Base-by-base conservation (phyloP, 768 basidiomycete species). In the Boletus fagicola region DNA sequence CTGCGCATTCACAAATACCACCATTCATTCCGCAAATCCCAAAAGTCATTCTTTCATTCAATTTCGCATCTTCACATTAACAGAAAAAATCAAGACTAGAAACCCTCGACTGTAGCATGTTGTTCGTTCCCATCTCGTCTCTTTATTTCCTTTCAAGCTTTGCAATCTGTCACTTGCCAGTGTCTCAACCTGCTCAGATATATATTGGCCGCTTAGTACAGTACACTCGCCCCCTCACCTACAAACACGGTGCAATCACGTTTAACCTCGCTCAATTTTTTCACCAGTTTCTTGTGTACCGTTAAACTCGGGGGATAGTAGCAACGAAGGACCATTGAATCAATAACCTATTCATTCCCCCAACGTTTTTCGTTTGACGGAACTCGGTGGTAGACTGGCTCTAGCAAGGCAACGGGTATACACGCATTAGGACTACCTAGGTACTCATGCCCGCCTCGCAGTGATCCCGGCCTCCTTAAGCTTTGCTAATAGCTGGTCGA, bases 401-500 rank as follows among this genome's bases (percentile, higher is more conserved):
- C 15, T 13, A 53, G 31, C 18, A 38, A 51, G 36, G 49, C 30
- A 49, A 46, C 22, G 48, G 51, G 50, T 54, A 62, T 59, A 54
- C 39, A 62, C 16, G 28, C 5, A 26, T 28, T 24, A 12, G 13
- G 39, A 26, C 26, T 33, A 28, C 26, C 4, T 26, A 56, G 50
- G 35, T 56, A 18, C 13, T 65, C 46, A 72, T 61, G 62, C 47
- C n/a, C 53, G 68, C 58, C 55, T 68, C 42, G 68, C 59, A 8
- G 74, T 74, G 39, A 80, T 68, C 9, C 96, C 96, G 26, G 88
- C 93, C 62, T 92, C 91, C 74, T 92, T 94, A 54, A 99, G 81
- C 77, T 90, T 96, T 24, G 78, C 83, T 5, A 98, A 81, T 8
- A 98, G 79, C 72, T 96, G 92, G 61, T 96, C 96, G 0, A 98